phyloP scores from a whole-genome alignment of 2,329 filamentous ascomycete species.

The Purpureocillium lavendulum region DNA sequence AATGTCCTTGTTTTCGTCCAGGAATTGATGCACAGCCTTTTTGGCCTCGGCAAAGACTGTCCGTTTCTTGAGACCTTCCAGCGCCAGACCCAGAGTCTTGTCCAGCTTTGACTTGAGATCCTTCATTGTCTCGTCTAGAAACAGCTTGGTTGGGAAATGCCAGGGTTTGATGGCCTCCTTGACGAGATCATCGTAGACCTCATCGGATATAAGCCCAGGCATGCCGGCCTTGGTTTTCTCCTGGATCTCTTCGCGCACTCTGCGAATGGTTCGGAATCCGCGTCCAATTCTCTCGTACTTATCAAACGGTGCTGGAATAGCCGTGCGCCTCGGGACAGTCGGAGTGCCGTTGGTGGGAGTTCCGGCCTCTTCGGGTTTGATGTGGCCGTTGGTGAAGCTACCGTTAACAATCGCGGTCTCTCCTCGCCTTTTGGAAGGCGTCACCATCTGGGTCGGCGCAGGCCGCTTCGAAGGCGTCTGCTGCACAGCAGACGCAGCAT shows the following conservation, averaged over 20 bases:
- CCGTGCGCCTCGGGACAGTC: conserved; percentile 5
- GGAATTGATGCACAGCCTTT: conserved; percentile 33
- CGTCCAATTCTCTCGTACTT: conserved; percentile 29
- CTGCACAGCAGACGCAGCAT: conserved; percentile 16
- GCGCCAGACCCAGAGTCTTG: conserved; percentile 35
- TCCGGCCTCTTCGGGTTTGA: conserved; percentile 30
- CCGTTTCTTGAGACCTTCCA: conserved; percentile 36
- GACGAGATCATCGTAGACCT: conserved; percentile 52
- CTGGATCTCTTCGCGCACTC: conserved; percentile 47
- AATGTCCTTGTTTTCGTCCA: conserved; percentile 27
- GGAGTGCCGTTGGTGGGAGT: conserved; percentile 11
- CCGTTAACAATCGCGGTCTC: not conserved
- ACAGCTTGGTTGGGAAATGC: conserved; percentile 41
- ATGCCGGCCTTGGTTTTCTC: conserved; percentile 47
- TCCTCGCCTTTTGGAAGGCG: conserved; percentile 24
- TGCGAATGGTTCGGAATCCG: conserved; percentile 34
- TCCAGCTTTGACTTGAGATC: conserved; percentile 39
- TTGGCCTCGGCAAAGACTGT: conserved; percentile 41
- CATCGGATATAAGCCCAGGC: conserved; percentile 48
- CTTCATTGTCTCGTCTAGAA: conserved; percentile 37
- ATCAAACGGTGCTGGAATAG: conserved; percentile 27
- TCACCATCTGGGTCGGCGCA: conserved; percentile 15
- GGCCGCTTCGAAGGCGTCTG: conserved; percentile 19
- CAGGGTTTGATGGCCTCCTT: conserved; percentile 50
- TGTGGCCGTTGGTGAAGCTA: conserved; percentile 7